These are phyloP conservation scores for Naganishia friedmannii DNA, from an alignment of 768 basidiomycete species.

Conservation along the genomic window DNA sequence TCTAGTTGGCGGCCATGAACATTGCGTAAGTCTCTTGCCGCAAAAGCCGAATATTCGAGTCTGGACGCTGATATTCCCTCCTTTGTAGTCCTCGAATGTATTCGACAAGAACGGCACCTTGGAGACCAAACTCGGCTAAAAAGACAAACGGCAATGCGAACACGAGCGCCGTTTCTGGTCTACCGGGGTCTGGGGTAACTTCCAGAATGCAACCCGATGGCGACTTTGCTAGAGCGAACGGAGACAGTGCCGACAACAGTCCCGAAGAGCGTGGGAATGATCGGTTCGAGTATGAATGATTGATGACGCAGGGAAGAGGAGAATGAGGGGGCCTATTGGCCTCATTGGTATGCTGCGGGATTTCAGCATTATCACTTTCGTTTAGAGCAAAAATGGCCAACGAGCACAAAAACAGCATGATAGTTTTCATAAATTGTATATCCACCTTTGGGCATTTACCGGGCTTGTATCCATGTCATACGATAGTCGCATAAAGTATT, in stretches of 20 bases:
- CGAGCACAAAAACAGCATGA: neutral
- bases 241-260: conserved; percentile 7
- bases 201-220: conserved; percentile 22
- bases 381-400: neutral
- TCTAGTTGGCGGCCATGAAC: conserved; percentile 33
- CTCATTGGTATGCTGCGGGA: neutral
- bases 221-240: conserved; percentile 16
- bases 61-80: neutral
- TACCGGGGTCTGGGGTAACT: conserved; percentile 7
- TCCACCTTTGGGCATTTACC: conserved; percentile 13
- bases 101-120: conserved; percentile 29
- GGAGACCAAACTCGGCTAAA: conserved; percentile 24
- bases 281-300: conserved; percentile 23
- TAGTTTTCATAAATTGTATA: neutral
- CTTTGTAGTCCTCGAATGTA: conserved; percentile 31
- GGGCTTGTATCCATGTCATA: conserved; percentile 10
- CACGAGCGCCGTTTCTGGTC: conserved; percentile 9
- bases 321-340: neutral
- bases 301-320: neutral
- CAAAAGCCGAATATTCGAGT: no score
- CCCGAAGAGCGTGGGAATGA: conserved; percentile 15
- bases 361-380: conserved; percentile 4
- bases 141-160: conserved; percentile 9
- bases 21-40: conserved; percentile 26
- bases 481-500: neutral